Base-by-base conservation (phyloP, 2,329 filamentous ascomycete species). In the Aspergillus novofumigatus region DNA sequence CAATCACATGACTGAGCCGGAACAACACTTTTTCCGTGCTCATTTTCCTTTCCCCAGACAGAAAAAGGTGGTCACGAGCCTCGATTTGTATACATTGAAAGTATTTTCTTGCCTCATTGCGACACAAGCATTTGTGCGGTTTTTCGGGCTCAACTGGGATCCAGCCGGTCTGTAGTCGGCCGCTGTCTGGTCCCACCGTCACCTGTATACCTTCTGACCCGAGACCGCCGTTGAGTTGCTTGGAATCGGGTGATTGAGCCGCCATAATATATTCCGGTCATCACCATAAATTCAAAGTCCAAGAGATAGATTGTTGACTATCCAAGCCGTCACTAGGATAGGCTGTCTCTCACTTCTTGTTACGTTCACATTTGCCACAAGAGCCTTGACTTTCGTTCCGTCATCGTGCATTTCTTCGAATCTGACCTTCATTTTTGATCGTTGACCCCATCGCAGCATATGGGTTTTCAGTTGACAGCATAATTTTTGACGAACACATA, bases 1-100 rank as follows among this genome's bases (percentile, higher is more conserved):
- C 10, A 20, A 23, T 51, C 56, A 58, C 56, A 52, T 58, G 56
- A 58, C 17, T 2, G 0, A 1, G 1, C 3, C 52, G 56, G 56
- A 55, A 49, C 23, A 55, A 55, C 20, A 10, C 14, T 52, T 49
- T 14, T 25, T 45, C 56, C 52, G 35, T 10, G 3, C 7, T 29
- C 49, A 26, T 42, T 49, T 49, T 52, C 49, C 56, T 48, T 50
- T 51, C 35, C 29, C 28, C 49, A 14, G 28, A 23, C 7, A 38
- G n/a, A 32, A 38, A 38, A 25, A 51, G 49, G 11, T 28, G 28
- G 20, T 51, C 29, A 51, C 29, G 49, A 51, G 49, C 7, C 25
- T 51, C 49, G 29, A 23, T 25, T 51, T 38, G 10, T 38, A 25
- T 32, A 38, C 28, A 47, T 11, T 47, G 5, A 10, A 23, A 23